A percentile compares a stretch with the other conserved stretches of the same genome.
Evolutionary conservation across 768 basidiomycete genomes (phyloP).

Genomic region (Ramaria sp.): DNA sequence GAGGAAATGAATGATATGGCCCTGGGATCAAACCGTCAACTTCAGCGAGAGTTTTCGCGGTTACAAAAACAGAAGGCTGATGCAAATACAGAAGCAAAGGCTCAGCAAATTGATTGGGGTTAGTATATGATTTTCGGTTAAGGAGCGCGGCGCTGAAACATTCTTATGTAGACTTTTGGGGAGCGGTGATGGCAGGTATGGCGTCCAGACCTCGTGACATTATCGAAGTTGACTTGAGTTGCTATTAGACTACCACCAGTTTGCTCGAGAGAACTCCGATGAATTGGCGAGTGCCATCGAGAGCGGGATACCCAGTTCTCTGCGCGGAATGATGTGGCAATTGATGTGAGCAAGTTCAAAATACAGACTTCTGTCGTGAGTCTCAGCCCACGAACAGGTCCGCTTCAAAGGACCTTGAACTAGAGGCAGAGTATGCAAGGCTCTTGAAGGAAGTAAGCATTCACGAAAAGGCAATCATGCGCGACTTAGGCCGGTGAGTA

Average conservation of each 20-base stretch:
- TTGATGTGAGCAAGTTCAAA: constrained; percentile 50
- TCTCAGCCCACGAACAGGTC: constrained; percentile 40
- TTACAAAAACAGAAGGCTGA: constrained; percentile 44
- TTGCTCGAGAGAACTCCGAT: constrained; percentile 69
- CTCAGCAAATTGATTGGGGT: constrained; percentile 25
- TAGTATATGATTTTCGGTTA: constrained; percentile 33
- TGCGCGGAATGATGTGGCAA: constrained; percentile 96
- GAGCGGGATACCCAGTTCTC: constrained; percentile 74
- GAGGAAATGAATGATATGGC: constrained; percentile 35
- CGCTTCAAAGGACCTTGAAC: constrained; percentile 81
- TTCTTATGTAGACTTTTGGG: constrained; percentile 77
- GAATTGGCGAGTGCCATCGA: constrained; percentile 85
- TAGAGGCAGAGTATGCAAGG: constrained; percentile 74
- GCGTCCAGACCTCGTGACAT: constrained; percentile 4
- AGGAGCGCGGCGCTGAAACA: background rate
- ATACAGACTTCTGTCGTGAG: background rate
- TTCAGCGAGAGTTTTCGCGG: constrained; percentile 69
- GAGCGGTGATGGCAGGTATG: constrained; percentile 77
- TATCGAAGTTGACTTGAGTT: constrained; percentile 6
- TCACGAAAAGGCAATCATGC: constrained; percentile 89
- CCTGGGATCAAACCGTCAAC: constrained; percentile 53
- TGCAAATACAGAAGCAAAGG: constrained; percentile 18
- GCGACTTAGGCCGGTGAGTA: constrained; percentile 76
- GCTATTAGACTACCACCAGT: constrained; percentile 75
- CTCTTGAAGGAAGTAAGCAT: constrained; percentile 74